Conservation (phyloP, 805 yeast genomes). For the Ogataea polymorpha region DNA sequence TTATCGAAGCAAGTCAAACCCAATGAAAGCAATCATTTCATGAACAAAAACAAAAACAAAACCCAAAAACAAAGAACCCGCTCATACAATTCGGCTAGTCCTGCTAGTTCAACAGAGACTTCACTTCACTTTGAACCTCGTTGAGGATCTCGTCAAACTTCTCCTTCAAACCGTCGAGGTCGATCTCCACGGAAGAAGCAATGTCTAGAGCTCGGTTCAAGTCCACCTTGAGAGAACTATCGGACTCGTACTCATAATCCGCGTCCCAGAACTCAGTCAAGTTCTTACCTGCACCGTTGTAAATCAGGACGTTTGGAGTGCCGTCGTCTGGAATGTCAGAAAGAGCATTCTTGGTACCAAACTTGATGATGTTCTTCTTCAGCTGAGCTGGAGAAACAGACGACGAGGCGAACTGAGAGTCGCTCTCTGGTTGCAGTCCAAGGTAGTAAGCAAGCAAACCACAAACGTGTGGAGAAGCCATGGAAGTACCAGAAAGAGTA, state of each 20-base stretch:
- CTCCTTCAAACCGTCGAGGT: constrained; percentile 19
- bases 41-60: background rate
- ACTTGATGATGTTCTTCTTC: constrained; percentile 71
- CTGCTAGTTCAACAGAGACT: constrained; percentile 10
- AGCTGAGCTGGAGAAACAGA: constrained; percentile 67
- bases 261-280: constrained; percentile 59
- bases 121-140: constrained; percentile 20
- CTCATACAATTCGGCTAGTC: background rate
- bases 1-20: constrained; percentile 1
- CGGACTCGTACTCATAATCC: constrained; percentile 11
- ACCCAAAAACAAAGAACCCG: constrained; percentile 8
- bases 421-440: constrained; percentile 76
- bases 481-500: constrained; percentile 89
- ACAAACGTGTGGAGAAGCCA: constrained; percentile 97
- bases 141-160: constrained; percentile 21
- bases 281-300: constrained; percentile 79
- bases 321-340: constrained; percentile 60
- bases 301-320: constrained; percentile 75
- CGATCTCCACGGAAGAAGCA: constrained; percentile 21
- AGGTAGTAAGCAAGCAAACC: constrained; percentile 89
- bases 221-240: constrained; percentile 16
- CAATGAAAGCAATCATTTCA: background rate
- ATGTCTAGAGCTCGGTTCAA: constrained; percentile 20
- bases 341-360: constrained; percentile 58
- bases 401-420: constrained; percentile 59